Conservation (phyloP, 768 basidiomycete species). For the Mycena haematopus region DNA sequence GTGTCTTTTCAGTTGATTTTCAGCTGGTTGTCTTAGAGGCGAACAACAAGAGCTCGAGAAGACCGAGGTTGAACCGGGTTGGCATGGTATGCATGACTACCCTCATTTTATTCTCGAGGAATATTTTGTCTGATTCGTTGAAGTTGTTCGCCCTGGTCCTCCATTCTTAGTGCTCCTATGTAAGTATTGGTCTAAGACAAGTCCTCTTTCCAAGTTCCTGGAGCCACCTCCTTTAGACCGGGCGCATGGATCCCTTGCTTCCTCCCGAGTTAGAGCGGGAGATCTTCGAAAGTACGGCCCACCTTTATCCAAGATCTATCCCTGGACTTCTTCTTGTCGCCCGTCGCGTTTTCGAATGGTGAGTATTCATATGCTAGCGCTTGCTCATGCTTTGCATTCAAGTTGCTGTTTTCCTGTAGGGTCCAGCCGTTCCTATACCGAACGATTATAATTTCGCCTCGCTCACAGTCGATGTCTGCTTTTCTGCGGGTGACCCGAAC, state of each 20-base stretch:
- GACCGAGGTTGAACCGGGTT: too few relatives aligned
- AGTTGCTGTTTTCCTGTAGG: neutral
- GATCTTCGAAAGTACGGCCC: slow-evolving; percentile 9
- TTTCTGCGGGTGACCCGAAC: neutral
- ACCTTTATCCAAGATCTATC: slow-evolving; percentile 2
- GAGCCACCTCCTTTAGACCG: neutral
- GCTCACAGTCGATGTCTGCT: neutral
- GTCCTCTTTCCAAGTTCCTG: neutral
- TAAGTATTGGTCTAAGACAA: neutral
- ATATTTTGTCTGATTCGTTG: too few relatives aligned
- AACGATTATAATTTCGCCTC: slow-evolving; percentile 3
- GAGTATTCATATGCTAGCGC: neutral
- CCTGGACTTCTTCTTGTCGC: slow-evolving; percentile 12
- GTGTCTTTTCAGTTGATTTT: too few relatives aligned
- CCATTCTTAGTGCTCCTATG: neutral
- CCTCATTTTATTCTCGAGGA: too few relatives aligned
- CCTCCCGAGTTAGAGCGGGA: slow-evolving; percentile 17
- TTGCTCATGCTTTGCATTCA: too few relatives aligned
- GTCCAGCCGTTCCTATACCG: slow-evolving; percentile 12
- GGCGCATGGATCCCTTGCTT: neutral
- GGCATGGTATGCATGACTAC: too few relatives aligned
- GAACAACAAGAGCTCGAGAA: too few relatives aligned
- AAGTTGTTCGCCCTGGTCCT: neutral
- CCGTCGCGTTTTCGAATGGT: slow-evolving; percentile 16
- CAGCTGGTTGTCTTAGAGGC: too few relatives aligned